Percentiles rank a stretch among this genome's conserved stretches.
phyloP scores from a whole-genome alignment of 1,284 basidiomycete genomes.

The Coniferiporia sulphurascens region DNA sequence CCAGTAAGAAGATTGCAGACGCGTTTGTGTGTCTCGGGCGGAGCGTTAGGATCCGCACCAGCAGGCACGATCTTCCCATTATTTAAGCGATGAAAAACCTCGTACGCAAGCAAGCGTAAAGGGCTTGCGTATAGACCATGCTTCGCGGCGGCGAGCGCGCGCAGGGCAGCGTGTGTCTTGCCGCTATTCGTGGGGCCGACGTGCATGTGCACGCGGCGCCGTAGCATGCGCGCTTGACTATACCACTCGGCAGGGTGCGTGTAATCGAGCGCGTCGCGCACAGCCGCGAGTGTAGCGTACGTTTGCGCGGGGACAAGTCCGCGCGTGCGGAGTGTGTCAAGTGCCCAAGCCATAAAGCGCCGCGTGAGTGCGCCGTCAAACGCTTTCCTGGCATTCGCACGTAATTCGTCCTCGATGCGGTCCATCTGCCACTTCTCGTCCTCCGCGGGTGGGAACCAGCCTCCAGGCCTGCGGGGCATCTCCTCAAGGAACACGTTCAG shows the following conservation, averaged over 20 bases:
- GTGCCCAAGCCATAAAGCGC: constrained; percentile 49
- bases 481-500: constrained; percentile 7
- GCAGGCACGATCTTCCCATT: constrained; percentile 77
- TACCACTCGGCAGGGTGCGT: constrained; percentile 38
- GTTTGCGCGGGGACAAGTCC: constrained; percentile 26
- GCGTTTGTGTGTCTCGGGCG: constrained; percentile 43
- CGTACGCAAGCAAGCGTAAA: constrained; percentile 88
- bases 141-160: constrained; percentile 74
- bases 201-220: constrained; percentile 86
- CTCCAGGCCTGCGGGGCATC: background rate
- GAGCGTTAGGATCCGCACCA: constrained; percentile 34
- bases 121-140: constrained; percentile 89
- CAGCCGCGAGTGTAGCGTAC: constrained; percentile 29
- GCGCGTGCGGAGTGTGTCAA: constrained; percentile 28
- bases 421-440: constrained; percentile 34
- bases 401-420: constrained; percentile 23
- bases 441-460: constrained; percentile 16
- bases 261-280: constrained; percentile 38
- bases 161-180: constrained; percentile 91
- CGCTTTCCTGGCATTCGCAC: constrained; percentile 20
- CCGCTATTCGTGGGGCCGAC: constrained; percentile 98
- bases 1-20: constrained; percentile 89
- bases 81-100: constrained; percentile 92
- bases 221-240: constrained; percentile 39
- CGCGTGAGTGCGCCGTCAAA: constrained; percentile 33